phyloP scores from a whole-genome alignment of 805 yeast species.

The Metschnikowia lunata region DNA sequence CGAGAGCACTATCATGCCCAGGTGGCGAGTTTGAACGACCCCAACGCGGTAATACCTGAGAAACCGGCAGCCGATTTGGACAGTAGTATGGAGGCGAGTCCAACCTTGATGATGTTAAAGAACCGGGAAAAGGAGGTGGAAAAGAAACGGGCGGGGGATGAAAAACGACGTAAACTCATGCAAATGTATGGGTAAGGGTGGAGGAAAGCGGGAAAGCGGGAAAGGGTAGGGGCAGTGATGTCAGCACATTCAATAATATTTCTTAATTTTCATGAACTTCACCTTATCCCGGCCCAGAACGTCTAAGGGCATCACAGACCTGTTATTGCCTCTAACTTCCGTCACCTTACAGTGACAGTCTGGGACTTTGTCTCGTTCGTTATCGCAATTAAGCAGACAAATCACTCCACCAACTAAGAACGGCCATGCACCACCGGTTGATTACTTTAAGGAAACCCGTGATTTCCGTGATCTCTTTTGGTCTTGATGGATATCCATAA shows the following conservation, averaged over 20 bases:
- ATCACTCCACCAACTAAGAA: too few relatives aligned
- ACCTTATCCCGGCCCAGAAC: not conserved
- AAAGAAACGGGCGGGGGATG: constrained; percentile 11
- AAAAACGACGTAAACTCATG: constrained; percentile 10
- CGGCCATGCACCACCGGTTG: too few relatives aligned
- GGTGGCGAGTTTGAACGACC: constrained; percentile 10
- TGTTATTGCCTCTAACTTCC: not conserved
- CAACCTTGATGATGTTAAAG: constrained; percentile 32
- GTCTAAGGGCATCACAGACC: not conserved
- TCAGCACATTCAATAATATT: not conserved
- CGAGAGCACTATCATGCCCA: constrained; percentile 10
- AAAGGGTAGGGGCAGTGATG: not conserved
- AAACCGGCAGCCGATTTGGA: constrained; percentile 22
- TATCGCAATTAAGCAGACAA: too few relatives aligned
- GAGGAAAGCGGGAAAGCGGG: not conserved
- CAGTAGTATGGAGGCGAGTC: constrained; percentile 33
- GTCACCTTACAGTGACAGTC: not conserved
- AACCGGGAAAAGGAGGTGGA: constrained; percentile 20
- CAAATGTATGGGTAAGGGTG: constrained; percentile 11
- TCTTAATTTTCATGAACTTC: too few relatives aligned
- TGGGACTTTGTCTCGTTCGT: too few relatives aligned
- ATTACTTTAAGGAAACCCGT: too few relatives aligned
- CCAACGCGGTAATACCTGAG: constrained; percentile 9
- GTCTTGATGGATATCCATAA: too few relatives aligned
- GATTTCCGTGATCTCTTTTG: too few relatives aligned